A percentile compares a stretch with the other conserved stretches of the same genome.
phyloP scores from a whole-genome alignment of 2,329 filamentous ascomycete species.

The Penicillium brevicompactum region DNA sequence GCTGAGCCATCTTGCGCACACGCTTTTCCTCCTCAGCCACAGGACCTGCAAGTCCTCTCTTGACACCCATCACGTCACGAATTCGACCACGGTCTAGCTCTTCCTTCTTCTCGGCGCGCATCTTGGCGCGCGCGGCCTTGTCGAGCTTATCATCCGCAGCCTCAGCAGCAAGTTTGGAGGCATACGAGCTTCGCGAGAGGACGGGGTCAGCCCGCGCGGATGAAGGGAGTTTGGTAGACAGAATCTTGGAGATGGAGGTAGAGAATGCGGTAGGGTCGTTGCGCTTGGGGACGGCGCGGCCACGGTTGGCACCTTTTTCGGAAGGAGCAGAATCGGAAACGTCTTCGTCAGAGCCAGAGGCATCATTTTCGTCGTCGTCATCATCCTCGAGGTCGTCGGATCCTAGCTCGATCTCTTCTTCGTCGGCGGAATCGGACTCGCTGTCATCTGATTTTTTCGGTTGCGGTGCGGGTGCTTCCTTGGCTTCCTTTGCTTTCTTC shows the following conservation, averaged over 20 bases:
- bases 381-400: conserved; percentile 31
- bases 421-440: conserved; percentile 25
- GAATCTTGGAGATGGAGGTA: conserved; percentile 89
- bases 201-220: conserved; percentile 85
- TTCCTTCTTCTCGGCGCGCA: conserved; percentile 77
- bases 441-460: conserved; percentile 21
- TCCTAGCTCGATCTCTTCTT: conserved; percentile 35
- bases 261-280: conserved; percentile 92
- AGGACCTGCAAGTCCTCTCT: conserved; percentile 54
- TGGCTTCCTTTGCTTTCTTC: conserved; percentile 22
- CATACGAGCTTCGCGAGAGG: conserved; percentile 77
- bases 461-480: conserved; percentile 12
- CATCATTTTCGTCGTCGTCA: conserved; percentile 40
- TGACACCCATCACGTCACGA: conserved; percentile 75
- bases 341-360: conserved; percentile 44
- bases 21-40: conserved; percentile 73
- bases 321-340: conserved; percentile 44
- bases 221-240: conserved; percentile 82
- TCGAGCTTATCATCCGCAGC: conserved; percentile 78
- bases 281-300: conserved; percentile 62
- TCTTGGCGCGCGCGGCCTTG: conserved; percentile 73
- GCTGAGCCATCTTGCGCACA: conserved; percentile 83
- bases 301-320: conserved; percentile 44
- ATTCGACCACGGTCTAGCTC: conserved; percentile 85
- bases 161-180: conserved; percentile 70